A percentile compares a stretch with the other conserved stretches of the same genome.
Evolutionary conservation across 2,329 filamentous ascomycete species (phyloP).

Genomic region (Dothiorella sarmentorum): DNA sequence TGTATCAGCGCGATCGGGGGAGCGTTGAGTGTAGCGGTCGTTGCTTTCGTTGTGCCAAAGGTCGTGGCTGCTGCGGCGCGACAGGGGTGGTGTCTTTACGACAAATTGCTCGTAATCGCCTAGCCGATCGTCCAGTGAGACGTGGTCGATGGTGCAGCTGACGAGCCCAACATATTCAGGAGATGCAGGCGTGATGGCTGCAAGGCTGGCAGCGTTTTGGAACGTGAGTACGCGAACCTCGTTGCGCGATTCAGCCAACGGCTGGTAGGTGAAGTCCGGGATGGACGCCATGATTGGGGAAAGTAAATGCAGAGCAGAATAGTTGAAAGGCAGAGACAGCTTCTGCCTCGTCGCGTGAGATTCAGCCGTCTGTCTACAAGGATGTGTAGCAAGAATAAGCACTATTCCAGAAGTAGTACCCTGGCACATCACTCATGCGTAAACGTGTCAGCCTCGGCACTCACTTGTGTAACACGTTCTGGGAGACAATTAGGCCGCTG

Average conservation of each 20-base stretch:
- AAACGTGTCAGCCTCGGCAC: too few relatives aligned
- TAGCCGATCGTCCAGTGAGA: background rate
- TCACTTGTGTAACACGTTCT: too few relatives aligned
- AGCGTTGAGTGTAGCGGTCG: background rate
- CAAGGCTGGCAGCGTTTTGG: background rate
- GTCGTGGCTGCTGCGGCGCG: background rate
- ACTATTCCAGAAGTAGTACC: background rate
- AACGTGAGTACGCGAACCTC: background rate
- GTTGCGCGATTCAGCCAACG: background rate
- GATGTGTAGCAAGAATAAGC: background rate
- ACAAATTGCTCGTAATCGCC: background rate
- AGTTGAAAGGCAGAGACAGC: too few relatives aligned
- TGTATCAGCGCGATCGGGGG: background rate
- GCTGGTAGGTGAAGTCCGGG: background rate
- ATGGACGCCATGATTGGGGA: too few relatives aligned
- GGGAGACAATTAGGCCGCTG: too few relatives aligned
- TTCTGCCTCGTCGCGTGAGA: too few relatives aligned
- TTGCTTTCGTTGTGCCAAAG: background rate
- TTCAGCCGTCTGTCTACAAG: too few relatives aligned
- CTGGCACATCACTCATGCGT: too few relatives aligned
- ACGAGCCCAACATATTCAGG: background rate
- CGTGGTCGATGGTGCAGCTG: background rate
- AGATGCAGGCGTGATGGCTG: background rate
- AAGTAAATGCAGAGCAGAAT: too few relatives aligned
- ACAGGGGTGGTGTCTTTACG: background rate